These are phyloP conservation scores for Paraglomus occultum DNA, from an alignment of 192 early-diverging fungal genomes.

Conservation along the genomic window DNA sequence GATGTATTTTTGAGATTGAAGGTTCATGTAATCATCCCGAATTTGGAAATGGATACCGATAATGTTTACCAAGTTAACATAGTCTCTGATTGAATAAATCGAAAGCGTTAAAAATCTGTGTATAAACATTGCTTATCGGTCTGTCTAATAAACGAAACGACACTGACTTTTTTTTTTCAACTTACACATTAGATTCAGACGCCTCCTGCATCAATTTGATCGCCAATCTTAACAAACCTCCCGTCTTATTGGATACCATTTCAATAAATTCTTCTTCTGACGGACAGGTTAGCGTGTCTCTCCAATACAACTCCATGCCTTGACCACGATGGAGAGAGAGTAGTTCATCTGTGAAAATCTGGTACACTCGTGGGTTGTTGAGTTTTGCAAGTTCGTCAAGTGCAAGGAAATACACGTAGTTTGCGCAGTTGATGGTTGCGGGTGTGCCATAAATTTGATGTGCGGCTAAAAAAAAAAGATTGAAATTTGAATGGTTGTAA, in stretches of 20 bases:
- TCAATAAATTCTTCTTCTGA: slow-evolving; percentile 89
- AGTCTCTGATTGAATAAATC: slow-evolving; percentile 56
- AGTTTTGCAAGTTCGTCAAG: slow-evolving; percentile 72
- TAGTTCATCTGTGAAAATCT: slow-evolving; percentile 91
- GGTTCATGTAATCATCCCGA: slow-evolving; percentile 96
- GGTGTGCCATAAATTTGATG: slow-evolving; percentile 95
- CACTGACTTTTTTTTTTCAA: not conserved
- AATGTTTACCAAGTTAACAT: slow-evolving; percentile 74
- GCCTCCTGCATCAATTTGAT: slow-evolving; percentile 92
- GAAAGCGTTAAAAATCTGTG: no score
- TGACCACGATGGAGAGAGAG: slow-evolving; percentile 92
- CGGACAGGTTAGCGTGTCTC: slow-evolving; percentile 88
- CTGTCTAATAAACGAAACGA: not conserved
- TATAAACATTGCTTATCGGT: no score
- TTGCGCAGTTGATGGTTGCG: slow-evolving; percentile 93
- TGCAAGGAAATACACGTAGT: slow-evolving; percentile 96
- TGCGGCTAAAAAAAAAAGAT: slow-evolving; percentile 56
- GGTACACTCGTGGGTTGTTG: slow-evolving; percentile 63
- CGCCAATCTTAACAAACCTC: slow-evolving; percentile 90
- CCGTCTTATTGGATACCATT: slow-evolving; percentile 98
- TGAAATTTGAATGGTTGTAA: not conserved
- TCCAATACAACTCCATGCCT: slow-evolving; percentile 97
- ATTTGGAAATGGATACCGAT: slow-evolving; percentile 97
- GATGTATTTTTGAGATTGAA: slow-evolving; percentile 84
- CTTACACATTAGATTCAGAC: slow-evolving; percentile 42